These are phyloP conservation scores for Rhizophora mangle DNA, from an alignment of 345 rosid species.

Conservation along the genomic window DNA sequence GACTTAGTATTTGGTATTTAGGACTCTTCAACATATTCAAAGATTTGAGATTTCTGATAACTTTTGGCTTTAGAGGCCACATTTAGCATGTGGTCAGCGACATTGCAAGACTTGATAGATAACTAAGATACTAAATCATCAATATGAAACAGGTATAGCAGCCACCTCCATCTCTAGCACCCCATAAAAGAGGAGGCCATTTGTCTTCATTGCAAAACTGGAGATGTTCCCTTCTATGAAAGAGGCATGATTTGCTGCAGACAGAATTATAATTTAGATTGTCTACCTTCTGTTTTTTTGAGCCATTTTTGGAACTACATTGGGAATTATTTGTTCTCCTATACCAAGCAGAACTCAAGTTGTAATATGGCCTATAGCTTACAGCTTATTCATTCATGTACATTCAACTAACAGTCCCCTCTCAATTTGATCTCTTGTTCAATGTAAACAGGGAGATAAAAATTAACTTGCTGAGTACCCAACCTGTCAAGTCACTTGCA, in stretches of 20 bases:
- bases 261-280: neutral
- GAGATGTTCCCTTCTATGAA: neutral
- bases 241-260: neutral
- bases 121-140: neutral
- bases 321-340: neutral
- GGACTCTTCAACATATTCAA: no score
- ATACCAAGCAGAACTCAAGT: neutral
- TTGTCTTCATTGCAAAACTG: slow-evolving; percentile 1
- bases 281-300: neutral
- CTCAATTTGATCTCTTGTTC: neutral
- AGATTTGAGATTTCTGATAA: no score
- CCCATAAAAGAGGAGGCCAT: neutral
- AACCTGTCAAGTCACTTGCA: slow-evolving; percentile 93
- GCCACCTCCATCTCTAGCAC: neutral
- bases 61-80: neutral
- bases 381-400: neutral
- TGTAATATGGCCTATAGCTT: neutral
- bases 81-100: neutral
- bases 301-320: no score
- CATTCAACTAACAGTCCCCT: neutral
- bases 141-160: slow-evolving; percentile 1
- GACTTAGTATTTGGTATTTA: neutral
- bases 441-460: neutral
- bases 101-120: neutral
- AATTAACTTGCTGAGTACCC: slow-evolving; percentile 5